phyloP scores from a whole-genome alignment of 306 rosid species.

The Cucurbita argyrosperma region DNA sequence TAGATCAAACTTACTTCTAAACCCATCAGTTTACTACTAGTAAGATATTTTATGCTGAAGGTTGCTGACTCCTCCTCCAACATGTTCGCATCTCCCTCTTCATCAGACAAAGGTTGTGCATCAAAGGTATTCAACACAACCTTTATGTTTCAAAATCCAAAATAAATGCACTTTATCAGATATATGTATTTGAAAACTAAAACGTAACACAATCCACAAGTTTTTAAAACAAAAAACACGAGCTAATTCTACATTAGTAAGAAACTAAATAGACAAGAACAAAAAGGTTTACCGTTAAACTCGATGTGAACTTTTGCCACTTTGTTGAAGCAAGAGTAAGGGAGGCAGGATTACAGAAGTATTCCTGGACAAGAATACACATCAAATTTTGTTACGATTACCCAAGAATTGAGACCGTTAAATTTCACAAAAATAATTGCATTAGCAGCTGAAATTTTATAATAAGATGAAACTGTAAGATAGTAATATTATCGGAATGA shows the following conservation, averaged over 20 bases:
- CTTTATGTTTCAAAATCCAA: conserved; percentile 25
- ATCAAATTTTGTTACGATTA: not conserved
- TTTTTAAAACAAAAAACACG: not conserved
- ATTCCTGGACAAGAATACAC: conserved; percentile 41
- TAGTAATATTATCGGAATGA: not conserved
- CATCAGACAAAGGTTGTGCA: conserved; percentile 92
- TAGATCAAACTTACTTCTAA: conserved; percentile 44
- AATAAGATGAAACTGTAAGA: not conserved
- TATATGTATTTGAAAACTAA: not conserved
- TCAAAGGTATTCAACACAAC: conserved; percentile 77
- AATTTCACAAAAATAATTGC: not conserved
- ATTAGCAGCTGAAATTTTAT: not conserved
- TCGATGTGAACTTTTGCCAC: conserved; percentile 83
- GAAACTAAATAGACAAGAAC: not conserved
- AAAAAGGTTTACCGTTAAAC: conserved; percentile 49
- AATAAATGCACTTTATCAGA: not conserved
- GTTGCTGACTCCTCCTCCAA: conserved; percentile 77
- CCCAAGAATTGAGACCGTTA: not conserved
- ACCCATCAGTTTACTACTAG: conserved; percentile 94
- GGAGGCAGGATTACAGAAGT: conserved; percentile 70
- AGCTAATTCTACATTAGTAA: not conserved
- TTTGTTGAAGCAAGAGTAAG: conserved; percentile 40
- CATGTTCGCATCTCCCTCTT: conserved; percentile 82
- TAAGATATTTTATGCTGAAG: conserved; percentile 95
- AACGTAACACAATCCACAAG: not conserved